Conservation (phyloP, 2,329 filamentous ascomycete species). For the Epichloe uncinata region DNA sequence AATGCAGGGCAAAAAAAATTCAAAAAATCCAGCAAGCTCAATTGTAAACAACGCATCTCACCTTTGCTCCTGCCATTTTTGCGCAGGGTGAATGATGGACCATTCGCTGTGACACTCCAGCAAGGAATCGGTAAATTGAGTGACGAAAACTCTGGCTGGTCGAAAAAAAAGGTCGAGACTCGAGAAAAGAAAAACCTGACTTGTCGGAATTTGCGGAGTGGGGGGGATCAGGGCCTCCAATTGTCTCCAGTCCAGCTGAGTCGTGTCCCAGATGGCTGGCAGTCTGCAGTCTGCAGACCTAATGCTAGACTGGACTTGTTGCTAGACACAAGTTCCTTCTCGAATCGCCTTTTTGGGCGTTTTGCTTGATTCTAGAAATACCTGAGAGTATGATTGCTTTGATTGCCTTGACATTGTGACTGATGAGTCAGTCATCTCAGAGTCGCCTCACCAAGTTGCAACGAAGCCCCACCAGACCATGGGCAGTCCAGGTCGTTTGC, state of each 20-base stretch:
- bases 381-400: too few relatives aligned
- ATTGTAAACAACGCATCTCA: background rate
- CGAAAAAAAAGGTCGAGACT: background rate
- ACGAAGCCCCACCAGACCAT: too few relatives aligned
- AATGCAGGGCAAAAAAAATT: background rate
- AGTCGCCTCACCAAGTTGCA: too few relatives aligned
- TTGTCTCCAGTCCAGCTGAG: too few relatives aligned
- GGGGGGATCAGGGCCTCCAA: background rate
- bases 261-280: too few relatives aligned
- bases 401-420: background rate
- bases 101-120: background rate
- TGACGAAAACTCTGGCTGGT: background rate
- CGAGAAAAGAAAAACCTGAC: constrained; percentile 2
- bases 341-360: background rate
- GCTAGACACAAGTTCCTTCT: background rate
- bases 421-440: background rate
- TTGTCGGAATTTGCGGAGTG: background rate
- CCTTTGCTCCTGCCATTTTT: constrained; percentile 12
- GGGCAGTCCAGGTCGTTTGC: too few relatives aligned
- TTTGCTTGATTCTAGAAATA: background rate
- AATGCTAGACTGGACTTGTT: too few relatives aligned
- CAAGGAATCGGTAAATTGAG: constrained; percentile 1
- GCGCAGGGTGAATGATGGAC: background rate
- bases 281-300: too few relatives aligned
- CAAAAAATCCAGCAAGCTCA: background rate